Base-by-base conservation (phyloP, 331 rosid species). In the Phaseolus coccineus region DNA sequence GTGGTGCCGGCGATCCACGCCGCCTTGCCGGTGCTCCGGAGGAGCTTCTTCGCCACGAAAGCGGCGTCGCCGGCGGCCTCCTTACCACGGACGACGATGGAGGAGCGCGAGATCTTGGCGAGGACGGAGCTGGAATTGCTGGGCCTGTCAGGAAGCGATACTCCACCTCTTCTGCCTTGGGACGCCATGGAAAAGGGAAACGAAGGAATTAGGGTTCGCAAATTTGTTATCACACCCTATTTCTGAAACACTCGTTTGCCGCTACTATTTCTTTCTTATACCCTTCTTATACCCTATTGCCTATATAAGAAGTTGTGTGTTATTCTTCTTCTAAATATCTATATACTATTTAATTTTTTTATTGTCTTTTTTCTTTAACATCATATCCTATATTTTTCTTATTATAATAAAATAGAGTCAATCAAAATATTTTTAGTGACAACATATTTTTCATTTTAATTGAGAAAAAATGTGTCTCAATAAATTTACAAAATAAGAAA, bases 1-100 rank as follows among this genome's bases (percentile, higher is more conserved):
- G 96, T 87, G 55, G 97, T 96, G 53, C 99, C 98, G 58, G 92
- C 92, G 77, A 96, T 93, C 99, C 99, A 96, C 0, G 99, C 98
- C 30, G 98, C 99, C 81, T 79, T 96, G 8, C 98, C 98, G 62
- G 98, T 96, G 93, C 98, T 93, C 56, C 79, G 87, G 73, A 93
- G 83, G 35, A 95, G 99, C 87, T 91, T 93, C 73, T 85, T 84
- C 4, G 91, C 33, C 13, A 93, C 81, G 74, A 81, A 19, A 40
- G 91, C 80, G 44, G 93, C 88, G 80, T 89, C 93, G 73, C 86
- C 80, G 55, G 89, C 96, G 16, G 87, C 89, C 33, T 84, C 85
- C 83, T 84, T 95, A 46, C 93, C 92, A 7, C 87, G 84, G 4
- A 86, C 67, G 39, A 91, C 88, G 85, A 93, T 25, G 15, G 85